Evolutionary conservation across 805 yeast species (phyloP).

Genomic region (Ogataea zsoltii): DNA sequence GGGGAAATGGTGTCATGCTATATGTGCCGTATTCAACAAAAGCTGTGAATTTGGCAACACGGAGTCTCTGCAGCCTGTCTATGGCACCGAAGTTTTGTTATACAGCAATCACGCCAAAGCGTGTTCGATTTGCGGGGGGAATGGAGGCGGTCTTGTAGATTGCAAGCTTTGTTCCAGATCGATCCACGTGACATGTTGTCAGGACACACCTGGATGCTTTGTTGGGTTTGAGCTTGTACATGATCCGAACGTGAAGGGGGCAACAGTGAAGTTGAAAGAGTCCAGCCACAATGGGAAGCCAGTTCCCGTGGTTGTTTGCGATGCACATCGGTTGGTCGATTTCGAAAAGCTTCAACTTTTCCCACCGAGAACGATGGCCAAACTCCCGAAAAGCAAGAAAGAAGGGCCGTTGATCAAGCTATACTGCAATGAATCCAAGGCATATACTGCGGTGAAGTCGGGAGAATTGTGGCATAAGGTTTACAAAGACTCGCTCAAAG

Average conservation of each 20-base stretch:
- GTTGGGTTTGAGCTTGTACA: conserved; percentile 54
- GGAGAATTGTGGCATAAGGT: conserved; percentile 15
- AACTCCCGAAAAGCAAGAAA: conserved; percentile 22
- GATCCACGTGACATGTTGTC: conserved; percentile 62
- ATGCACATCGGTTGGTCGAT: conserved; percentile 33
- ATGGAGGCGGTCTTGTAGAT: conserved; percentile 50
- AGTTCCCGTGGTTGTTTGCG: conserved; percentile 46
- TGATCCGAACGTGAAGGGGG: conserved; percentile 22
- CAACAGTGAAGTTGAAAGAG: conserved; percentile 23
- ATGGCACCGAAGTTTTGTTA: conserved; percentile 37
- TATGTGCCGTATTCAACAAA: conserved; percentile 63
- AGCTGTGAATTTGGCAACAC: conserved; percentile 45
- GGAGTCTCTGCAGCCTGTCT: conserved; percentile 46
- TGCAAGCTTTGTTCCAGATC: conserved; percentile 47
- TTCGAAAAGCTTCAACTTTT: conserved; percentile 5
- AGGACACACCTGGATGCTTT: conserved; percentile 42
- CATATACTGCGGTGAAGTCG: not conserved
- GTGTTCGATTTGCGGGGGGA: conserved; percentile 48
- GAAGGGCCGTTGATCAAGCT: conserved; percentile 42
- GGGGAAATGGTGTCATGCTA: conserved; percentile 76
- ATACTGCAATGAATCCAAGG: conserved; percentile 39
- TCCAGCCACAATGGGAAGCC: conserved; percentile 39
- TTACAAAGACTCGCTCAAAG: conserved; percentile 7
- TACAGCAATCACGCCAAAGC: conserved; percentile 30
- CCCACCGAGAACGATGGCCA: conserved; percentile 35